phyloP scores from a whole-genome alignment of 176 grass and related monocot species.

The Lolium perenne region DNA sequence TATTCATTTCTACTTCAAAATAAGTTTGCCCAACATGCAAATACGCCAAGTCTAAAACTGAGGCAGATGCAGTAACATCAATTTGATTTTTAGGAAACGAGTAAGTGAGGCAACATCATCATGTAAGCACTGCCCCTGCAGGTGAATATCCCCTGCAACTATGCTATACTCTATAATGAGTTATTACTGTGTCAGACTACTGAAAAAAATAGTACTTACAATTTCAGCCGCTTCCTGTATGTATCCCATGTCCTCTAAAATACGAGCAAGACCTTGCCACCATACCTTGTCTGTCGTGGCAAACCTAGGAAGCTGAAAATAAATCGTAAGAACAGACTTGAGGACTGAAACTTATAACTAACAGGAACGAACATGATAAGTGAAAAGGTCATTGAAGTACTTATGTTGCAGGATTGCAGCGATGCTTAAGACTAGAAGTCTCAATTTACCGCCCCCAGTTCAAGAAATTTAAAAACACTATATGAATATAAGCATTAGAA shows the following conservation, averaged over 20 bases:
- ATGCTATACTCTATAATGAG: not conserved
- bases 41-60: slow-evolving; percentile 25
- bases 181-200: slow-evolving; percentile 12
- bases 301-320: slow-evolving; percentile 65
- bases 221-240: slow-evolving; percentile 78
- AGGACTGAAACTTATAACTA: not conserved
- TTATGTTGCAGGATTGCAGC: not conserved
- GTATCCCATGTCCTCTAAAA: slow-evolving; percentile 66
- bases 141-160: too few species aligned
- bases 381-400: slow-evolving; percentile 16
- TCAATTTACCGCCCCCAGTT: slow-evolving; percentile 6
- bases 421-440: slow-evolving; percentile 10
- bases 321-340: slow-evolving; percentile 29
- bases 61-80: slow-evolving; percentile 4
- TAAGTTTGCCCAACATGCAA: slow-evolving; percentile 8
- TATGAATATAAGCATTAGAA: slow-evolving; percentile 9
- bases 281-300: slow-evolving; percentile 64
- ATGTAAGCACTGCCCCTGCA: not conserved
- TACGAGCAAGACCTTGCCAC: slow-evolving; percentile 89
- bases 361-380: not conserved
- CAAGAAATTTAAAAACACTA: slow-evolving; percentile 14
- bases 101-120: not conserved
- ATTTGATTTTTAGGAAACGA: not conserved
- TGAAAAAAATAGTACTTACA: slow-evolving; percentile 58
- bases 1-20: not conserved